Evolutionary conservation across 164 flowering plant species (phyloP).

Genomic region (Chimonanthus praecox): DNA sequence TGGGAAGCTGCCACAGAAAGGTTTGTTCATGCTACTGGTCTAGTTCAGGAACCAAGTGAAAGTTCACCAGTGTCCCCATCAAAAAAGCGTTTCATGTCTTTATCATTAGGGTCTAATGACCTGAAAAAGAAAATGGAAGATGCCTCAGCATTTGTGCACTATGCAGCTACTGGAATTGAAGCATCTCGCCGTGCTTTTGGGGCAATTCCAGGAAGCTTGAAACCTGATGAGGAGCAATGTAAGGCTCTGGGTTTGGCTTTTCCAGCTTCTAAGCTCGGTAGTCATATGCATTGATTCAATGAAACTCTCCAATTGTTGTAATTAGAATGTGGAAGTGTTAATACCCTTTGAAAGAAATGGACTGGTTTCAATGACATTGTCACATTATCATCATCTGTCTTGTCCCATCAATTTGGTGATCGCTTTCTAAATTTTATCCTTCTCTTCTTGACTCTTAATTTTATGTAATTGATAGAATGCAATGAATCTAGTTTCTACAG

Average conservation of each 20-base stretch:
- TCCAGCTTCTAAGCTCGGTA: constrained; percentile 7
- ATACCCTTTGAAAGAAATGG: no score
- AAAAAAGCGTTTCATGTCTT: constrained; percentile 43
- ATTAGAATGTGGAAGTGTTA: no score
- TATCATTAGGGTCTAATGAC: constrained; percentile 27
- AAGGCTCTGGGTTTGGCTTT: constrained; percentile 61
- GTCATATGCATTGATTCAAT: neutral
- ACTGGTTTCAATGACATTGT: no score
- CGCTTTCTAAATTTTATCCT: no score
- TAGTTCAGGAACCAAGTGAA: constrained; percentile 26
- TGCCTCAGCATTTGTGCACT: constrained; percentile 69
- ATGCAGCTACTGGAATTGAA: constrained; percentile 56
- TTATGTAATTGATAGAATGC: no score
- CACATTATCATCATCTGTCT: no score
- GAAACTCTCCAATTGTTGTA: no score
- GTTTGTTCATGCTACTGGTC: constrained; percentile 49
- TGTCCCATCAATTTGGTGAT: no score
- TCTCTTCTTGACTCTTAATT: no score
- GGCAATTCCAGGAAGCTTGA: constrained; percentile 60
- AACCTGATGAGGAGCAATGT: constrained; percentile 73
- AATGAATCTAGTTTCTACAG: no score
- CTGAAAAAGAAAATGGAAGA: constrained; percentile 53
- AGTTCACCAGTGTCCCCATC: constrained; percentile 8
- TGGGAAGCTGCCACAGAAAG: constrained; percentile 93
- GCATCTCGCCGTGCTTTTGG: constrained; percentile 54